Base-by-base conservation (phyloP, 2,329 filamentous ascomycete species). In the Botrytis galanthina region DNA sequence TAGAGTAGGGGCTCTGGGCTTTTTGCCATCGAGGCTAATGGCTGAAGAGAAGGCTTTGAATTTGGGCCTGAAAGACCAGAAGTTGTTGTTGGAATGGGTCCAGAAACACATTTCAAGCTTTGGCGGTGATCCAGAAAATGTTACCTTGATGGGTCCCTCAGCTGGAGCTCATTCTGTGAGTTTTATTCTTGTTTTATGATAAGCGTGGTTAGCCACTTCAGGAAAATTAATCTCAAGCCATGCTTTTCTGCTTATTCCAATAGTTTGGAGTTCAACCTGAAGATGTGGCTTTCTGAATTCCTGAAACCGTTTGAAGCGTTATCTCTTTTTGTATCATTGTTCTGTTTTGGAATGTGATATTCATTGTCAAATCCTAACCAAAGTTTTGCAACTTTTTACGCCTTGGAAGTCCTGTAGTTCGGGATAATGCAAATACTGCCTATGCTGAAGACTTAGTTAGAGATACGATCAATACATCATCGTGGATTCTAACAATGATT, bases 1-100 rank as follows among this genome's bases (percentile, higher is more conserved):
- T 75, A 81, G 91, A 16, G 85, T 93, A 67, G 89, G 89, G 3
- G 87, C 88, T 8, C 83, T 93, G 79, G 93, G 93, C 0, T 94
- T 95, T 81, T 81, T 93, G 64, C 85, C 88, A 32, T 90, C 88
- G 3, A 82, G 82, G 48, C 26, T 89, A 86, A n/a, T 87, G 44
- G 83, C 85, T 22, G 85, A 85, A 48, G 86, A 86, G 70, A 90
- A 88, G 0, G 76, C 87, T 57, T 82, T 91, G 70, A 94, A 93
- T 77, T 81, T 91, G 32, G 91, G 91, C 1, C 81, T 92, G 74
- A 84, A 85, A 76, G 91, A 92, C 78, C 90, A 92, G 81, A 84
- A 86, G 74, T 78, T 86, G 22, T 83, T 88, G 20, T 82, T 92
- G 35, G 81, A 84, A 73, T 92, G 90, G 90, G 86, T 92, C 39